Conservation (phyloP, 805 yeast genomes). For the Wickerhamomyces queroliae region DNA sequence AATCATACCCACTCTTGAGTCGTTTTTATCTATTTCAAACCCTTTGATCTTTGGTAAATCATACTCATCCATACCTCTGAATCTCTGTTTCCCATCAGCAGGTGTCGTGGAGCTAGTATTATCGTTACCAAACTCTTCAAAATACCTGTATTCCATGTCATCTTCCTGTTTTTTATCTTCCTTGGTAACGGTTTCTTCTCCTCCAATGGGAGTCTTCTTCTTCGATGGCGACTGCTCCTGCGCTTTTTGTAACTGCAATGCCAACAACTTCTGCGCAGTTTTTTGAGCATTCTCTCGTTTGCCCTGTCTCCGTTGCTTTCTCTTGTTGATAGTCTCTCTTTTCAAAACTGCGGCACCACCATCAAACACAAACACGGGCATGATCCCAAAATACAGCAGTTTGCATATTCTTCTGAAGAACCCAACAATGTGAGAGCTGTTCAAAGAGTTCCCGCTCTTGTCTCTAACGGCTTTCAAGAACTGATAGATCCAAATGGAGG, state of each 20-base stretch:
- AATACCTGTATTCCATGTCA: conserved; percentile 27
- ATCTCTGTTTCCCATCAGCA: conserved; percentile 17
- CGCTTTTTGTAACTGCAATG: conserved; percentile 64
- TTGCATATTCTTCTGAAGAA: conserved; percentile 93
- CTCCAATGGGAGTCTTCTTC: conserved; percentile 8
- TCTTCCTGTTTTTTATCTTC: conserved; percentile 9
- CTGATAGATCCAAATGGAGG: conserved; percentile 98
- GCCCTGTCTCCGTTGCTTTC: conserved; percentile 73
- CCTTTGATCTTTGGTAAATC: conserved; percentile 70
- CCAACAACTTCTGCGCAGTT: conserved; percentile 77
- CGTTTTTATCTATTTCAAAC: conserved; percentile 47
- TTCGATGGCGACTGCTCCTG: conserved; percentile 3
- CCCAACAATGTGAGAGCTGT: conserved; percentile 88
- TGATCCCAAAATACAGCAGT: conserved; percentile 76
- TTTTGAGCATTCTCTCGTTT: conserved; percentile 60
- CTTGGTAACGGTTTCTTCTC: background rate
- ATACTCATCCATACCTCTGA: conserved; percentile 70
- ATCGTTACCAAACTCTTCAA: conserved; percentile 27
- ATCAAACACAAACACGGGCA: conserved; percentile 89
- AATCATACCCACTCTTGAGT: conserved; percentile 68
- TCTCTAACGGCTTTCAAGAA: conserved; percentile 93
- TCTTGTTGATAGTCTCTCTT: conserved; percentile 63
- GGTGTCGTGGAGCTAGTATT: conserved; percentile 5
- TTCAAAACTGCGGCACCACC: conserved; percentile 91
- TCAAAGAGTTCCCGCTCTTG: conserved; percentile 68